Base-by-base conservation (phyloP, 1,284 basidiomycete species). In the Trametes sp. region DNA sequence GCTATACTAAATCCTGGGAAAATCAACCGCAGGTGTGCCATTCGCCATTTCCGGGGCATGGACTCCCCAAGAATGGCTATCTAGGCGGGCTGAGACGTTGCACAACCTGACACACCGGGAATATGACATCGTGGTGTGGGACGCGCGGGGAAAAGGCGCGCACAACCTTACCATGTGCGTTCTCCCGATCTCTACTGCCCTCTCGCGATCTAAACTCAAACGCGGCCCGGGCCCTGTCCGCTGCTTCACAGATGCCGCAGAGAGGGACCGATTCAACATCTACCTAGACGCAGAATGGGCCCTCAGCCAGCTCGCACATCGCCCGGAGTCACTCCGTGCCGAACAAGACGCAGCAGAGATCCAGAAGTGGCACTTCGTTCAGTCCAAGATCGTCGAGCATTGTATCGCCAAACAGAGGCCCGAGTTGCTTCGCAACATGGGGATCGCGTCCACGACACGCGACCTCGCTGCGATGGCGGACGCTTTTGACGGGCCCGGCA, bases 401-500 rank as follows among this genome's bases (percentile, higher is more conserved):
- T 54, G 59, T 23, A 21, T 60, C 6, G 14, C 26, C 7, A 19
- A 45, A 19, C 51, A 55, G n/a, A 31, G 50, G 24, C 41, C 33
- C 4, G 24, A 51, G 23, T 28, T 49, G 49, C 38, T 65, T 5
- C 23, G 38, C 19, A 65, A 68, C 45, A 38, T 68, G 38, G 66
- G 66, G 35, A 65, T 61, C 1, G 55, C 64, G 3, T 61, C 66
- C 2, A 63, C 54, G 21, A 52, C 41, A 21, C 49, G 66, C 29
- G 66, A 68, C 36, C 7, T 66, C 29, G 51, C 59, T 23, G 61
- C 64, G 21, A 55, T 68, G 51, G 57, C 61, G 9, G 66, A 66
- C 21, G 51, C 50, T 13, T 59, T 68, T 8, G 64, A 65, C 31
- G 66, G 64, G 14, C 56, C 45, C 3, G 64, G 61, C 11, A 41